Conservation (phyloP, 345 rosid species). For the Pistacia vera region DNA sequence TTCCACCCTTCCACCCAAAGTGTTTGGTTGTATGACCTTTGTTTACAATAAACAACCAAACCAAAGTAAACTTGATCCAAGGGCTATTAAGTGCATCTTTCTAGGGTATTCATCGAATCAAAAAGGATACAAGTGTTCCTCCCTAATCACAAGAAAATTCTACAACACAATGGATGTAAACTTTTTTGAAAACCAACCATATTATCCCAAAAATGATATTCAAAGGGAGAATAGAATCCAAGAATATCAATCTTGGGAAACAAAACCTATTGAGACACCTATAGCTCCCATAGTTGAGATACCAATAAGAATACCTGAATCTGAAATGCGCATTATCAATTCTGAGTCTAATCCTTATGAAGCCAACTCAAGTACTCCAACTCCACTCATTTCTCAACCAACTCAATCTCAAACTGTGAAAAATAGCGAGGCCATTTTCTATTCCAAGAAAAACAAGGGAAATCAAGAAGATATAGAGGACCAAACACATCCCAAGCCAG, state of each 20-base stretch:
- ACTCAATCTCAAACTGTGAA: not conserved
- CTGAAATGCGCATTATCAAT: no score
- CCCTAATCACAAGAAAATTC: not conserved
- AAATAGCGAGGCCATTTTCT: no score
- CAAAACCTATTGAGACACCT: not conserved
- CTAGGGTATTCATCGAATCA: not conserved
- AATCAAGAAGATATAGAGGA: not conserved
- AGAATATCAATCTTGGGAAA: not conserved
- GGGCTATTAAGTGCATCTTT: not conserved
- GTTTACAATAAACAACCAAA: not conserved
- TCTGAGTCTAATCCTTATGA: not conserved
- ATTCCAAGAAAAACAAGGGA: not conserved
- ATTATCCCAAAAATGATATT: not conserved
- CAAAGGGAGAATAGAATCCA: not conserved
- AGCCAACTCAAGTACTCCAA: not conserved
- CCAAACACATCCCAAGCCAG: no score
- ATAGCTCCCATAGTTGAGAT: no score
- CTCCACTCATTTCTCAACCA: not conserved
- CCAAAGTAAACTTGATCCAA: not conserved
- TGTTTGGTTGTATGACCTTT: not conserved
- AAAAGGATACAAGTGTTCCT: no score
- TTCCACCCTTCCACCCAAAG: not conserved
- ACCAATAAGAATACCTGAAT: not conserved
- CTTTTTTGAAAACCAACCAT: not conserved
- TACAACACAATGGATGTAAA: not conserved